Evolutionary conservation across 192 early-diverging fungal genomes (phyloP).

Genomic region (Coemansia sp.): DNA sequence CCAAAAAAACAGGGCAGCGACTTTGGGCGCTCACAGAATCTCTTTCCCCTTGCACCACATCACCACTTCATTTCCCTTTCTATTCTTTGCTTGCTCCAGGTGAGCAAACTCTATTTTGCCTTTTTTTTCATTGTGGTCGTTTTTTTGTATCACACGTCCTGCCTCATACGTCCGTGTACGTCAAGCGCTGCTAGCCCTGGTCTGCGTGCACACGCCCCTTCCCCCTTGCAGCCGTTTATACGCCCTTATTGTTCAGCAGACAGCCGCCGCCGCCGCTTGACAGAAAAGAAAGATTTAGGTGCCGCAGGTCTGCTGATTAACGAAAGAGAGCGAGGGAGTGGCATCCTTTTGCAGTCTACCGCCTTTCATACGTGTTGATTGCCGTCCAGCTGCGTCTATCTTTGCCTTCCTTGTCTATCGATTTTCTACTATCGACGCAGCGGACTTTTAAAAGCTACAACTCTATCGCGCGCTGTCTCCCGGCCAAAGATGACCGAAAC

Average conservation of each 20-base stretch:
- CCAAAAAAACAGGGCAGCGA: not conserved
- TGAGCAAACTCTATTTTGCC: not conserved
- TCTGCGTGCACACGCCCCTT: not conserved
- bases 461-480: not conserved
- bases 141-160: not conserved
- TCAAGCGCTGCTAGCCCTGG: not conserved
- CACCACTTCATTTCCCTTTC: slow-evolving; percentile 1
- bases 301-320: slow-evolving; percentile 1
- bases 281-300: not conserved
- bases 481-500: slow-evolving; percentile 61
- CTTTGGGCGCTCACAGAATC: not conserved
- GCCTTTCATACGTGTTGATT: not conserved
- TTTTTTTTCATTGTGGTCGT: not conserved
- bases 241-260: slow-evolving; percentile 1
- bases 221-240: slow-evolving; percentile 1
- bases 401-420: slow-evolving; percentile 1
- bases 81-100: not conserved
- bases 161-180: not conserved
- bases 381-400: not conserved
- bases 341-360: not conserved
- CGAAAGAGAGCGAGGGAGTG: not conserved
- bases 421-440: not conserved
- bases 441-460: not conserved
- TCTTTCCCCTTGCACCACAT: not conserved
- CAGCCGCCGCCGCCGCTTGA: not conserved